Base-by-base conservation (phyloP, 176 grass and related monocot species). In the Aegilops speltoides region DNA sequence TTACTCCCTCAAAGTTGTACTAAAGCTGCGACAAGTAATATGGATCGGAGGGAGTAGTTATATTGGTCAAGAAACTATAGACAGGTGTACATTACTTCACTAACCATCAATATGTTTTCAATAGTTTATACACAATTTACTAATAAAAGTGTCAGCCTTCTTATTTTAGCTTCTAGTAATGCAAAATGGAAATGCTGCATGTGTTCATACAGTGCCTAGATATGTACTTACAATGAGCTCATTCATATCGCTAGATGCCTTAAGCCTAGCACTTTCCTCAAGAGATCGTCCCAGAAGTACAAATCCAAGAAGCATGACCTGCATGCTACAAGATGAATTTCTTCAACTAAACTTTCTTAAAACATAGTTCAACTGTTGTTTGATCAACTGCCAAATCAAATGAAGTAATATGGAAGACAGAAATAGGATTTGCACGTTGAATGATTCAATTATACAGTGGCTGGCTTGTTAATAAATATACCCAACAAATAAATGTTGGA, bases 281-380 rank as follows among this genome's bases (percentile, higher is more conserved):
- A 98, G 96, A 80, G 96, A 98, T 83, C 96, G 91, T 57, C 96
- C 96, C 89, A 98, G 90, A 91, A 98, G 96, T 80, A 98, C 96
- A 92, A 98, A 98, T 77, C 96, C 96, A 73, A 98, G 96, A 95
- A 98, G 93, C 96, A 98, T 98, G 66, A 98, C 93, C 96, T 98
- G 93, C 92, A 92, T 91, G 87, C 95, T 98, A 98, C 87, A 98
- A 88, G 62, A 89, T 28, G 89, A 86, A 33, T 87, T 90, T 64
- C 88, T 90, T 98, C n/a, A 92, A 91, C 63, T 77, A 78, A 76
- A 26, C 41, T 34, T 40, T 37, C 7, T 25, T 33, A 59, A 32
- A 64, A 64, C 23, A 4, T 8, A 54, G 29, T 7, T 84, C 75
- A 87, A 76, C 25, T 73, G 41, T 78, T 82, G 50, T 84, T 63